A percentile compares a stretch with the other conserved stretches of the same genome.
phyloP scores from a whole-genome alignment of 768 basidiomycete species.

The Plicaturopsis crispa region DNA sequence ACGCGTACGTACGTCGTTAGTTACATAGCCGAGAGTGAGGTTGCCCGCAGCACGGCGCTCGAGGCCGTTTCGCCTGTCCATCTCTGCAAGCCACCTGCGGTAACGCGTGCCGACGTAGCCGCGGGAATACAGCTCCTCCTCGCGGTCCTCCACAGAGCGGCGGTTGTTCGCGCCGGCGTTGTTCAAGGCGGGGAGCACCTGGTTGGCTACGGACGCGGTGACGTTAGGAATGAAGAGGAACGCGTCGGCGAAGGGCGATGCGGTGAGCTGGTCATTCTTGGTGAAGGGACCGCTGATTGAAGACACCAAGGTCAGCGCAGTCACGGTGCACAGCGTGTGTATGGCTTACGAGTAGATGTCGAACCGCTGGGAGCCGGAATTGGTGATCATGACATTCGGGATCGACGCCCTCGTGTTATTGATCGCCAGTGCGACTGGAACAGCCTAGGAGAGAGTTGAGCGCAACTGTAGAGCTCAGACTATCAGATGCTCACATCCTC shows the following conservation, averaged over 20 bases:
- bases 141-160: constrained; percentile 22
- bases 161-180: constrained; percentile 30
- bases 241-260: constrained; percentile 58
- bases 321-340: no score
- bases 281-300: constrained; percentile 73
- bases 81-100: constrained; percentile 49
- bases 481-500: constrained; percentile 25
- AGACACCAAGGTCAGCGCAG: no score
- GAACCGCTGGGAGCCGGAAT: constrained; percentile 60
- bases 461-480: constrained; percentile 12
- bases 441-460: constrained; percentile 30
- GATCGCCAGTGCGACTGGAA: constrained; percentile 47
- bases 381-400: constrained; percentile 58
- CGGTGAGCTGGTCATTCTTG: constrained; percentile 74
- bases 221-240: constrained; percentile 60
- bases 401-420: constrained; percentile 57
- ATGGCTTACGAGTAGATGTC: constrained; percentile 57
- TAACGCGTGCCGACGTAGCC: constrained; percentile 48
- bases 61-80: constrained; percentile 32
- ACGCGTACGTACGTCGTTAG: constrained; percentile 43
- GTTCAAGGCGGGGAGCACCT: constrained; percentile 49
- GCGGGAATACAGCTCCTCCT: constrained; percentile 32
- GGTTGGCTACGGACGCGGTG: constrained; percentile 37
- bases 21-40: constrained; percentile 71
- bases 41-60: constrained; percentile 37